A percentile compares a stretch with the other conserved stretches of the same genome.
These are phyloP conservation scores for Nemania sp. DNA, from an alignment of 2,329 filamentous ascomycete genomes.

Conservation along the genomic window DNA sequence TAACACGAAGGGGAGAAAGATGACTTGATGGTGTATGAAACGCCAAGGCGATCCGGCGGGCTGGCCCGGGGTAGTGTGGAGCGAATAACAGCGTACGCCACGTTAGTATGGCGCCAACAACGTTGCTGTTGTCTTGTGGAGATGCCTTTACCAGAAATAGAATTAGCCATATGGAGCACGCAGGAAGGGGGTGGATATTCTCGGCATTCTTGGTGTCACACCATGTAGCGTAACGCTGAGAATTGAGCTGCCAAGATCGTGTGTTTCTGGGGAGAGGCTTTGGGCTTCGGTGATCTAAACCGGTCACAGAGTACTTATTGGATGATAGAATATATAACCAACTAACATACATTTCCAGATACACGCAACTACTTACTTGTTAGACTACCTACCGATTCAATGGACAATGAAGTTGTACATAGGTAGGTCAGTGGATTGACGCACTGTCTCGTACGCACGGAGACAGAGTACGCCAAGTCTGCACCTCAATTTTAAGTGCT, in stretches of 20 bases:
- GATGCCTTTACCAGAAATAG: conserved; percentile 18
- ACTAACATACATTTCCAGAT: no score
- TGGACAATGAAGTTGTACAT: no score
- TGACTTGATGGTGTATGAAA: conserved; percentile 12
- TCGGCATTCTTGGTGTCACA: background rate
- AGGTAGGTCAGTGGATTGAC: no score
- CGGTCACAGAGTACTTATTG: no score
- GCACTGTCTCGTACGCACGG: no score
- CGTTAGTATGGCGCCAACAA: background rate
- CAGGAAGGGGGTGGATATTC: background rate
- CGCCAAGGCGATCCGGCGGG: conserved; percentile 20
- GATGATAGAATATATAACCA: no score
- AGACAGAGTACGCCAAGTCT: no score
- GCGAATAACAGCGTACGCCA: conserved; percentile 9
- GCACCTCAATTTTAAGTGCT: no score
- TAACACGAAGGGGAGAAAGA: conserved; percentile 1
- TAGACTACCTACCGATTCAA: no score
- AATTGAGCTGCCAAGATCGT: background rate
- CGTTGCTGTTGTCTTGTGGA: background rate
- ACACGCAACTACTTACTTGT: no score
- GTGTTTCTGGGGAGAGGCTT: background rate
- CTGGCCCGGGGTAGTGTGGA: conserved; percentile 18
- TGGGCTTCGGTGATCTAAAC: no score
- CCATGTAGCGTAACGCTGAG: background rate
- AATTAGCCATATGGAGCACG: background rate